phyloP scores from a whole-genome alignment of 1,139 yeast species.

The Scheffersomyces titani region DNA sequence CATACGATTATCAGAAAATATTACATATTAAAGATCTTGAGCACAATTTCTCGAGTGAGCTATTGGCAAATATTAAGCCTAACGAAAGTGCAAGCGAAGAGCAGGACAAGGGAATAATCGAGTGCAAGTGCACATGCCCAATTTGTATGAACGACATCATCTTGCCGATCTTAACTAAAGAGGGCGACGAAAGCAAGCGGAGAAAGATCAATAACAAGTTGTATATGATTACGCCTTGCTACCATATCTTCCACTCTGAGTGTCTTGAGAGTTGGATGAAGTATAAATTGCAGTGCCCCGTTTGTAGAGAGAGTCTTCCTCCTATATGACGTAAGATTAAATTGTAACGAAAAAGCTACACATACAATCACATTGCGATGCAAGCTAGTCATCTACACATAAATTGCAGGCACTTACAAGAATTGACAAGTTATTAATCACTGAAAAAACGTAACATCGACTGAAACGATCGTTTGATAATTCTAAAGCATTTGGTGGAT shows the following conservation, averaged over 20 bases:
- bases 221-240: conserved; percentile 92
- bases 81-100: conserved; percentile 10
- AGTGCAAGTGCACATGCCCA: conserved; percentile 65
- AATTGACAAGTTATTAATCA: not conserved
- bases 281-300: conserved; percentile 90
- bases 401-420: not conserved
- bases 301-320: conserved; percentile 83
- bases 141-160: conserved; percentile 83
- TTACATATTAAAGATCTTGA: conserved; percentile 64
- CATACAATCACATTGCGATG: not conserved
- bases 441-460: not conserved
- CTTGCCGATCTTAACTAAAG: conserved; percentile 51
- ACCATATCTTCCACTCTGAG: conserved; percentile 83
- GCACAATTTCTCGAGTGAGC: conserved; percentile 38
- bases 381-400: too few relatives aligned
- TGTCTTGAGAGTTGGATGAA: conserved; percentile 95
- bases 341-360: conserved; percentile 2
- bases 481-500: not conserved
- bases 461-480: not conserved
- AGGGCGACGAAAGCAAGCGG: conserved; percentile 12
- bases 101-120: conserved; percentile 24
- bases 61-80: conserved; percentile 31
- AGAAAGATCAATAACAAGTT: conserved; percentile 31
- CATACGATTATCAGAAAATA: conserved; percentile 79
- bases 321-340: conserved; percentile 45